Evolutionary conservation across 306 rosid genomes (phyloP).

Genomic region (Ziziphus jujuba): DNA sequence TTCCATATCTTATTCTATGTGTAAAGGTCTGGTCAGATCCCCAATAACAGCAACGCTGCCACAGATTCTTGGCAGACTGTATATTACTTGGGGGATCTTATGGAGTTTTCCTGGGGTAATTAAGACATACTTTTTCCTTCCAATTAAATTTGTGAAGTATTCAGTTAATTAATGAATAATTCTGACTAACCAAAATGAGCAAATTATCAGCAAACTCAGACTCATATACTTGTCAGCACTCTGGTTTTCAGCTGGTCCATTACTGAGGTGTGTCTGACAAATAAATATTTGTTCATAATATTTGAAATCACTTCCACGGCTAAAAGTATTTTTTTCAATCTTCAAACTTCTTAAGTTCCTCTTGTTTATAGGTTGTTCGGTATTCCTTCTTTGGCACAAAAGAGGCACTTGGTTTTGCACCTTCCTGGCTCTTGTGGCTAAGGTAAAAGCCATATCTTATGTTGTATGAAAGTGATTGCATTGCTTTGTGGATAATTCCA

Average conservation of each 20-base stretch:
- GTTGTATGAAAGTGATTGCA: background rate
- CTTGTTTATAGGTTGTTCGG: conserved; percentile 63
- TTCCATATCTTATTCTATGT: background rate
- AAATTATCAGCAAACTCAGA: background rate
- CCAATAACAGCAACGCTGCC: background rate
- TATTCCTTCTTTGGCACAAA: conserved; percentile 74
- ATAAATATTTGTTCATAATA: too few relatives aligned
- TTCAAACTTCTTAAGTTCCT: background rate
- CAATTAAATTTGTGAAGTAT: background rate
- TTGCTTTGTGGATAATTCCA: background rate
- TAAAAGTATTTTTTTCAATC: background rate
- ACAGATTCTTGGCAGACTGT: background rate
- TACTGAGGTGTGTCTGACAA: background rate
- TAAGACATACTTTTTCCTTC: background rate
- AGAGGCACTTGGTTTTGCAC: conserved; percentile 70
- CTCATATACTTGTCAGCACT: background rate
- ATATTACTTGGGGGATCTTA: background rate
- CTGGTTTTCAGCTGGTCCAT: background rate
- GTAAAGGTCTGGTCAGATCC: background rate
- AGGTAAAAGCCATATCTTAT: conserved; percentile 41
- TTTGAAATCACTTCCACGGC: too few relatives aligned
- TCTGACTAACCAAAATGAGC: background rate
- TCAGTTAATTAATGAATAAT: too few relatives aligned
- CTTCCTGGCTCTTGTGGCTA: conserved; percentile 91
- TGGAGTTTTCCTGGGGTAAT: conserved; percentile 1